Evolutionary conservation across 139 green algal species (phyloP).

Genomic region (Chlorella sp.): DNA sequence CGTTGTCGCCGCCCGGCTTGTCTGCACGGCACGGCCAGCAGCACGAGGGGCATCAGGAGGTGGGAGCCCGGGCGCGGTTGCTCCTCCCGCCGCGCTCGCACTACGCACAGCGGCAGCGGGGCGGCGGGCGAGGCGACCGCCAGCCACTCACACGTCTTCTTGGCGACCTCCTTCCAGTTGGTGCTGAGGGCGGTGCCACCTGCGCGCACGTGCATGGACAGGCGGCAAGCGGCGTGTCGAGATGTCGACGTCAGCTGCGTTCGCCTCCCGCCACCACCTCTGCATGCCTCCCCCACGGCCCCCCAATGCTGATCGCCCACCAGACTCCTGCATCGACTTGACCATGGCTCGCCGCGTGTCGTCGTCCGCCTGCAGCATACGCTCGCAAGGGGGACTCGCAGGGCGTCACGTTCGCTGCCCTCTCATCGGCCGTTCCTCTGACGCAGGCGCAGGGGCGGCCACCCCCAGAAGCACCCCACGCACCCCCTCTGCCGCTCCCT

Average conservation of each 20-base stretch:
- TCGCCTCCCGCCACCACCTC: not conserved
- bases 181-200: conserved; percentile 94
- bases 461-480: too few species aligned
- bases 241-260: not conserved
- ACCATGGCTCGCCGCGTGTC: conserved; percentile 96
- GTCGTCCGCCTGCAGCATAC: too few species aligned
- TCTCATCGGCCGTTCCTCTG: too few species aligned
- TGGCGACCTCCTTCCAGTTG: conserved; percentile 94
- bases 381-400: too few species aligned
- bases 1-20: too few species aligned
- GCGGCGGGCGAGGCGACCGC: not conserved
- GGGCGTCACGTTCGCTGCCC: too few species aligned
- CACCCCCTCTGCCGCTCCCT: too few species aligned
- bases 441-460: too few species aligned
- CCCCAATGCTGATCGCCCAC: not conserved
- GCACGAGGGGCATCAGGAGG: too few species aligned
- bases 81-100: not conserved
- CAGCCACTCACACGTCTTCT: not conserved
- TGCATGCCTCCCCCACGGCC: not conserved
- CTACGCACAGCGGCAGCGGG: not conserved
- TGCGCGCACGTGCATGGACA: conserved; percentile 13
- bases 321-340: conserved; percentile 87
- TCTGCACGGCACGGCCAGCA: too few species aligned
- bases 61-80: too few species aligned
- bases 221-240: not conserved